Conservation (phyloP, 2,329 filamentous ascomycete genomes). For the Coniochaeta sp. region DNA sequence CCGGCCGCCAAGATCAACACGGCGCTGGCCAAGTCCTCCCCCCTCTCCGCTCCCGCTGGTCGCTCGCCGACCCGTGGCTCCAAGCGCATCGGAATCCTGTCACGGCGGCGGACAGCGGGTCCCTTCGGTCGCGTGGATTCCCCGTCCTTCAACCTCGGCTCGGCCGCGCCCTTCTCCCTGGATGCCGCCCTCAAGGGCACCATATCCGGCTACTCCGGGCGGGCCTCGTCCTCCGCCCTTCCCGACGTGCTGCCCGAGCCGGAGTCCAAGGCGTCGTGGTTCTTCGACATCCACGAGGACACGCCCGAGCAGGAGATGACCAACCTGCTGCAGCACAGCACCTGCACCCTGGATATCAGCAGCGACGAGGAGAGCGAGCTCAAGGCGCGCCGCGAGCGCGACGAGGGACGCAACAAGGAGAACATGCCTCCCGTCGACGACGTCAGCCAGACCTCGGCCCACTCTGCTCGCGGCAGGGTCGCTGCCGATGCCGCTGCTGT, state of each 20-base stretch:
- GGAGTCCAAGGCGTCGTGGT: slow-evolving; percentile 62
- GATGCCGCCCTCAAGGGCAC: slow-evolving; percentile 77
- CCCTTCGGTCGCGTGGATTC: slow-evolving; percentile 65
- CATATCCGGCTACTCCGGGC: slow-evolving; percentile 52
- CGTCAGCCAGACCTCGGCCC: slow-evolving; percentile 46
- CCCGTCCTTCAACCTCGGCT: slow-evolving; percentile 48
- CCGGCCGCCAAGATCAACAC: slow-evolving; percentile 39
- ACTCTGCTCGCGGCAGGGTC: slow-evolving; percentile 18
- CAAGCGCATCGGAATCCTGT: slow-evolving; percentile 63
- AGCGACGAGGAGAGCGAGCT: slow-evolving; percentile 72
- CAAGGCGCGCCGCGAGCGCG: slow-evolving; percentile 41
- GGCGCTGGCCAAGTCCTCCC: slow-evolving; percentile 38
- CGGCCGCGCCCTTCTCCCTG: slow-evolving; percentile 67
- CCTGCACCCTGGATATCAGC: slow-evolving; percentile 78
- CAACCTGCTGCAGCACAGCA: slow-evolving; percentile 87
- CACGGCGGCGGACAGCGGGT: slow-evolving; percentile 56
- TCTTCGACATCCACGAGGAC: slow-evolving; percentile 93
- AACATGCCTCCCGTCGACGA: slow-evolving; percentile 75
- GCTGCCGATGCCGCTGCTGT: slow-evolving; percentile 15
- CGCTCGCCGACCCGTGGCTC: slow-evolving; percentile 65
- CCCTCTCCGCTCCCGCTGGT: slow-evolving; percentile 64
- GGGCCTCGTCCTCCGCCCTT: slow-evolving; percentile 20
- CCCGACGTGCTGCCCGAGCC: slow-evolving; percentile 31
- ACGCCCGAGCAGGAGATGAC: slow-evolving; percentile 84
- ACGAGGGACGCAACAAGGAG: slow-evolving; percentile 74